Base-by-base conservation (phyloP, 148 eudicot species). In the Cornus controversa region DNA sequence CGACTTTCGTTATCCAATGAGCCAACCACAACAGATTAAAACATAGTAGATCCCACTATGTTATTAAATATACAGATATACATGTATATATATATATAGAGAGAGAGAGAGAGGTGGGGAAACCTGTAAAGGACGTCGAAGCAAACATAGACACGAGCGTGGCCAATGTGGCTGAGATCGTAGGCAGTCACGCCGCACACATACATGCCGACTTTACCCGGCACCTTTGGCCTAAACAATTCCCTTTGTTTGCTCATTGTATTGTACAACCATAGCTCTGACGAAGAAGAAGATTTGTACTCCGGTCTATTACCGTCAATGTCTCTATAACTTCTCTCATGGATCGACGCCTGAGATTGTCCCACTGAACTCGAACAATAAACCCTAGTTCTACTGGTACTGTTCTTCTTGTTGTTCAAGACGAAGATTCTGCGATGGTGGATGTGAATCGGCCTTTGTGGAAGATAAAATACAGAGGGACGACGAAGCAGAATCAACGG, bases 121-220 rank as follows among this genome's bases (percentile, higher is more conserved):
- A 63, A 93, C 97, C 98, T 94, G 82, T 86, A 91, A 5, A 92
- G 95, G 23, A 91, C 88, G 80, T 94, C 98, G 79, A 94, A 91
- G 71, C 89, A 87, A 65, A 94, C 95, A 75, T 94, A 94, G 70
- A 90, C 97, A 45, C 97, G 85, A 72, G 98, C 98, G 80, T 94
- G 98, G 65, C 98, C 98, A 82, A 94, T 92, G 86, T 94, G 98
- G 76, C 98, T 94, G 74, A 92, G 88, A 91, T 94, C 98, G 83
- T 94, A 94, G 14, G 97, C 97, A 29, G 98, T 94, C 54, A 94
- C 91, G 15, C 98, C 98, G 79, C 98, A 94, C 23, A 94, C 97
- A 66, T 94, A 94, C 97, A 94, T 94, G 10, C 98, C 98, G 5
- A 94, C 97, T 83, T 92, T 88, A 0, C 96, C 98, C 25, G 78